A percentile compares a stretch with the other conserved stretches of the same genome.
Evolutionary conservation across 148 eudicot genomes (phyloP).

Genomic region (Rhododendron kiyosumense): DNA sequence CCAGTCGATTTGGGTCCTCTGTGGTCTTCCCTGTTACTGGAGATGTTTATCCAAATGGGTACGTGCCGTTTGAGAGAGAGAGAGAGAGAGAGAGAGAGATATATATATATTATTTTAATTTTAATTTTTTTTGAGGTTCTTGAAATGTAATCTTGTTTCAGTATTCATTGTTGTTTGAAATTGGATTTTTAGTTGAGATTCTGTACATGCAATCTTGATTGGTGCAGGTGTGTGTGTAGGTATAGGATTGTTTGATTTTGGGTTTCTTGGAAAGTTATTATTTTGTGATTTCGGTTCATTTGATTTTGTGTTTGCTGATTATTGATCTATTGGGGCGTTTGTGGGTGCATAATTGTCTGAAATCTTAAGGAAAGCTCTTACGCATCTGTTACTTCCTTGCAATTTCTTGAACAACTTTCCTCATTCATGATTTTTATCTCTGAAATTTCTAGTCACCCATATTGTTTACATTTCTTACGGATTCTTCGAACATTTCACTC

Average conservation of each 20-base stretch:
- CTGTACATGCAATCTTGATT: neutral
- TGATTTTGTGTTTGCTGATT: neutral
- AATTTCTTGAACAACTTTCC: neutral
- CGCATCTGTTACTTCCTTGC: neutral
- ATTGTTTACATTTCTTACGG: neutral
- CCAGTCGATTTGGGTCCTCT: constrained; percentile 26
- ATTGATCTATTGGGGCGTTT: neutral
- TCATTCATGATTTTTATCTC: neutral
- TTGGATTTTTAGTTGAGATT: neutral
- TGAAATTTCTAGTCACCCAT: neutral
- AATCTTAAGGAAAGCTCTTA: neutral
- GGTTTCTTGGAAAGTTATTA: neutral
- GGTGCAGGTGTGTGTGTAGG: neutral
- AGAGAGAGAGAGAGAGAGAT: too few species aligned
- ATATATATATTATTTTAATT: too few species aligned
- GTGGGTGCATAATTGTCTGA: neutral
- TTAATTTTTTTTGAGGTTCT: neutral
- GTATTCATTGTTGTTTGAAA: neutral
- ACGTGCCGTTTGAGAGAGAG: constrained; percentile 11
- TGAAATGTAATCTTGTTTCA: neutral
- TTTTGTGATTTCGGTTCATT: neutral
- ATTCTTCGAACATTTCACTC: neutral
- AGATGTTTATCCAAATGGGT: constrained; percentile 83
- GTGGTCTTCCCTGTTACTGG: constrained; percentile 62
- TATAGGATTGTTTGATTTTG: neutral